Conservation (phyloP, 2,329 filamentous ascomycete species). For the Cryphonectria parasitica region DNA sequence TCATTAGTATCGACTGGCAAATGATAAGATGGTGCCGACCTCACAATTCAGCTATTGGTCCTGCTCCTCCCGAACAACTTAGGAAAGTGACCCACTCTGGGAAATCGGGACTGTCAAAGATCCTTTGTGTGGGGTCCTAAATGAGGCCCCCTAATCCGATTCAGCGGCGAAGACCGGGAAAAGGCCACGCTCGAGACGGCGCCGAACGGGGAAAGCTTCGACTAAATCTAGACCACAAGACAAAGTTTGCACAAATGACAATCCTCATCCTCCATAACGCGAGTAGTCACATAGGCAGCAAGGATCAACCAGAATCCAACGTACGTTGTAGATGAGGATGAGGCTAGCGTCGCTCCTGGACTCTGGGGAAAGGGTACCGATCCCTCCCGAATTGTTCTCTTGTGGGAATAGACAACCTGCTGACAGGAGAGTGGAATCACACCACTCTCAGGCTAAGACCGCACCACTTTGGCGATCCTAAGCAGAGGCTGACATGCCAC, state of each 20-base stretch:
- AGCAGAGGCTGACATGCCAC: constrained; percentile 18
- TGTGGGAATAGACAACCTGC: constrained; percentile 20
- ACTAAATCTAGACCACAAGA: background rate
- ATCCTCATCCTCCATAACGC: constrained; percentile 7
- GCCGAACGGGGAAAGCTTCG: background rate
- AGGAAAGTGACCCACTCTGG: background rate
- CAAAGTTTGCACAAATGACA: constrained; percentile 17
- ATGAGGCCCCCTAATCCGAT: background rate
- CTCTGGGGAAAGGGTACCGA: constrained; percentile 14
- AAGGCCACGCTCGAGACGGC: background rate
- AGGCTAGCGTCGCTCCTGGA: constrained; percentile 16
- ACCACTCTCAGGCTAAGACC: constrained; percentile 23
- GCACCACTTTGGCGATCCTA: constrained; percentile 15
- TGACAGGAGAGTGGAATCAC: constrained; percentile 25
- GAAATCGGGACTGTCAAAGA: background rate
- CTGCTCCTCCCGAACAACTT: background rate
- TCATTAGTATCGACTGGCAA: background rate
- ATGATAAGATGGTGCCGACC: background rate
- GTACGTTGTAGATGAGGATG: constrained; percentile 18
- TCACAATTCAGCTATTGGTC: background rate
- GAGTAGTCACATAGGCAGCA: background rate
- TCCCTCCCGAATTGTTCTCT: constrained; percentile 7
- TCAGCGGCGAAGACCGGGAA: constrained; percentile 5
- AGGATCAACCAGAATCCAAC: constrained; percentile 10
- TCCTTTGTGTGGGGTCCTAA: background rate